phyloP scores from a whole-genome alignment of 2,329 filamentous ascomycete species.

The Aplosporella prunicola region DNA sequence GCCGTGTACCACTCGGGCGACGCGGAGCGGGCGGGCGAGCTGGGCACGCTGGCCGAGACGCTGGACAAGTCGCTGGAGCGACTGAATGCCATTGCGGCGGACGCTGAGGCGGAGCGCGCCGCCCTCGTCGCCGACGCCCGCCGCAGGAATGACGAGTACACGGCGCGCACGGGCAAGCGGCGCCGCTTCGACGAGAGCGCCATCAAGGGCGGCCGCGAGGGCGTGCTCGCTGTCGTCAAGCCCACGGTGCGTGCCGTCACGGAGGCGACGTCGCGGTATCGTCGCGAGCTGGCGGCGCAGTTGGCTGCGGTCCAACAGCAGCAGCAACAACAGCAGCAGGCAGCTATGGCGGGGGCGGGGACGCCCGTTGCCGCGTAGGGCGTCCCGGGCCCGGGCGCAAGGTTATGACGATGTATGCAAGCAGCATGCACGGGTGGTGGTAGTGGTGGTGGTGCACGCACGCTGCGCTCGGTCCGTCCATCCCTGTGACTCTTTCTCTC shows the following conservation, averaged over 20 bases:
- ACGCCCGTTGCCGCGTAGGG: too few relatives aligned
- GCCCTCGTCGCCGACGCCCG: constrained; percentile 52
- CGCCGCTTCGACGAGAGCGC: constrained; percentile 50
- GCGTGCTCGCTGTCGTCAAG: constrained; percentile 65
- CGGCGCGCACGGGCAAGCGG: constrained; percentile 64
- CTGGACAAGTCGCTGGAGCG: constrained; percentile 66
- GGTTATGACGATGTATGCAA: too few relatives aligned
- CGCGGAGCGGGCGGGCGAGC: constrained; percentile 66
- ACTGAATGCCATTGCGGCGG: constrained; percentile 68
- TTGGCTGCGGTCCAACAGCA: constrained; percentile 16
- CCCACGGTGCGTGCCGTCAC: constrained; percentile 63
- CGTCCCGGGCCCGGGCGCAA: too few relatives aligned
- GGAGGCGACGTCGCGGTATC: constrained; percentile 62
- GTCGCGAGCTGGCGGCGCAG: constrained; percentile 57
- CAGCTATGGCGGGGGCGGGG: too few relatives aligned
- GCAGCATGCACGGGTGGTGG: too few relatives aligned
- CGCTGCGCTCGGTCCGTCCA: too few relatives aligned
- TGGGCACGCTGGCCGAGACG: constrained; percentile 74
- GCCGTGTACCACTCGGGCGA: constrained; percentile 82
- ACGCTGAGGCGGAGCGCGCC: constrained; percentile 67
- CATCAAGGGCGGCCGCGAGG: constrained; percentile 56
- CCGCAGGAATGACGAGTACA: constrained; percentile 52
- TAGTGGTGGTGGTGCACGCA: too few relatives aligned
- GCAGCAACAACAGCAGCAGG: too few relatives aligned
- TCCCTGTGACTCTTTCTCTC: too few relatives aligned